These are phyloP conservation scores for Silene vulgaris DNA, from an alignment of 179 eudicot genomes.

Conservation along the genomic window DNA sequence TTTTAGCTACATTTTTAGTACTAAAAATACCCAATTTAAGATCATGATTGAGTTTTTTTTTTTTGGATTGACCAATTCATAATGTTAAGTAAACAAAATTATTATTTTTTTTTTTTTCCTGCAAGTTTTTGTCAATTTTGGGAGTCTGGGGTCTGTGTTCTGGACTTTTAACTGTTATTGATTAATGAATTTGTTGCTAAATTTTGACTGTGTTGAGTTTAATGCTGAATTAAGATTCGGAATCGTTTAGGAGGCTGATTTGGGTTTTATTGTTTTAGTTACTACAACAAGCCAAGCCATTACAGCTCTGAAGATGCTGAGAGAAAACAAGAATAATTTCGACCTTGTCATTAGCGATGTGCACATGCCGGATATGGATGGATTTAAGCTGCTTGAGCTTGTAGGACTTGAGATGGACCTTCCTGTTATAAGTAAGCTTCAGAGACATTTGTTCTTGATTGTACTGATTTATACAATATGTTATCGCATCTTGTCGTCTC, in stretches of 20 bases:
- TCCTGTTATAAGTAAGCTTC: constrained; percentile 72
- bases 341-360: constrained; percentile 79
- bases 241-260: neutral
- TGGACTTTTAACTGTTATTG: neutral
- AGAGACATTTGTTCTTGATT: neutral
- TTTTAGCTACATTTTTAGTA: too few species aligned
- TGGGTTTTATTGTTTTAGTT: constrained; percentile 38
- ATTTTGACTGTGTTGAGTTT: constrained; percentile 5
- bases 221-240: constrained; percentile 4
- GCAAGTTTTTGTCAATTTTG: constrained; percentile 6
- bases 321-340: constrained; percentile 62
- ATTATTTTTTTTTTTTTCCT: neutral
- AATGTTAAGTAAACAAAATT: neutral
- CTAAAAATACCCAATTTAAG: too few species aligned
- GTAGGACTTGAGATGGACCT: constrained; percentile 92
- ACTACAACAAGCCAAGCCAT: constrained; percentile 66
- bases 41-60: constrained; percentile 14
- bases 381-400: constrained; percentile 79
- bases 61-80: neutral
- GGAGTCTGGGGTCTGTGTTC: constrained; percentile 21
- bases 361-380: constrained; percentile 94
- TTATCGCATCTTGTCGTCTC: too few species aligned
- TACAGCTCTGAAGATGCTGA: constrained; percentile 54
- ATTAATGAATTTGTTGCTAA: neutral
- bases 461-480: neutral